Conservation (phyloP, 176 grass and related monocot genomes). For the Bonia amplexicaulis region DNA sequence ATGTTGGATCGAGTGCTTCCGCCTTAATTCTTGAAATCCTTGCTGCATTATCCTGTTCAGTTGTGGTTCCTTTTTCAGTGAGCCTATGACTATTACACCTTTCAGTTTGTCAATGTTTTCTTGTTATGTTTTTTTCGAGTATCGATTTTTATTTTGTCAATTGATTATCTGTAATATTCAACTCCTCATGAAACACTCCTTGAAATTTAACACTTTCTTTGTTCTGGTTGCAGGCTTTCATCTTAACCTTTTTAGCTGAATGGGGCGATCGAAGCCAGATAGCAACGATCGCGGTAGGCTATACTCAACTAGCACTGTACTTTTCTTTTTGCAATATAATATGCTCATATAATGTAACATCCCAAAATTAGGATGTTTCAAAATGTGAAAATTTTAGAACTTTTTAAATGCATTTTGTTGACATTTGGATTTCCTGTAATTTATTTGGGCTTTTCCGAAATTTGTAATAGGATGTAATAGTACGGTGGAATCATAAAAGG, state of each 20-base stretch:
- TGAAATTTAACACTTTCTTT: conserved; percentile 12
- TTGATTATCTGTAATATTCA: neutral
- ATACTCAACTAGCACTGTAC: neutral
- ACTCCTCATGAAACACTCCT: neutral
- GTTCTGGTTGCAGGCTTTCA: conserved; percentile 61
- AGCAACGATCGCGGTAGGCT: conserved; percentile 73
- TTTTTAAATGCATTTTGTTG: too few species aligned
- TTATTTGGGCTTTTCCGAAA: too few species aligned
- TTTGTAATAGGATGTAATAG: too few species aligned
- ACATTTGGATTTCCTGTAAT: too few species aligned
- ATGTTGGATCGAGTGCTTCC: neutral
- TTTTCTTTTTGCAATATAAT: neutral
- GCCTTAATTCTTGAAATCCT: neutral
- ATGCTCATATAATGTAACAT: neutral
- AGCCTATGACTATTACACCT: neutral
- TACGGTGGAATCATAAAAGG: too few species aligned
- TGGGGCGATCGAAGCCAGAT: conserved; percentile 93
- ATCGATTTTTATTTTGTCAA: neutral
- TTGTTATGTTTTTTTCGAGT: neutral
- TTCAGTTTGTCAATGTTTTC: neutral
- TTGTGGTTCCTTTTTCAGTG: neutral
- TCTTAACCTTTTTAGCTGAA: conserved; percentile 87
- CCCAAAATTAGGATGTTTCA: too few species aligned
- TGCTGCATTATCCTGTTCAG: neutral
- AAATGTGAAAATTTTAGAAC: too few species aligned